Evolutionary conservation across 805 yeast species (phyloP).

Genomic region (Wickerhamiella kazuoi): DNA sequence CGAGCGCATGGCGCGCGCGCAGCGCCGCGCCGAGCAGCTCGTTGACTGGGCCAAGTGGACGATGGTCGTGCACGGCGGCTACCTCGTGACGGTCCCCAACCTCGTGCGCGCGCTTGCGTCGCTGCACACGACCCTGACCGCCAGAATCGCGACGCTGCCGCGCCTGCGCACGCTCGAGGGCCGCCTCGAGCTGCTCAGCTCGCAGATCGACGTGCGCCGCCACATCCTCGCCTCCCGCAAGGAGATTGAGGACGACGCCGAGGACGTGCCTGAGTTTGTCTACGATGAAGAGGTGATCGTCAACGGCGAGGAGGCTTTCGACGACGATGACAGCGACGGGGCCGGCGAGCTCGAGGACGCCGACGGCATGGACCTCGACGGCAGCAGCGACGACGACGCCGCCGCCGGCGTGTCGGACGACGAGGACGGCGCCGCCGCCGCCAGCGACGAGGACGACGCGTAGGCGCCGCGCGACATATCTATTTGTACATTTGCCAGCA

Average conservation of each 20-base stretch:
- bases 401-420: conserved; percentile 21
- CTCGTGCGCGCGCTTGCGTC: conserved; percentile 38
- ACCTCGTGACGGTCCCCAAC: conserved; percentile 34
- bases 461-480: background rate
- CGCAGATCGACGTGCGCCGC: conserved; percentile 56
- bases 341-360: conserved; percentile 21
- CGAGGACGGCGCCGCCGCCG: conserved; percentile 18
- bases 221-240: conserved; percentile 26
- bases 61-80: conserved; percentile 50
- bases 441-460: conserved; percentile 10
- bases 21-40: conserved; percentile 33
- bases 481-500: background rate
- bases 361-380: conserved; percentile 22
- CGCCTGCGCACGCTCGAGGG: conserved; percentile 70
- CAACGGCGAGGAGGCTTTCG: conserved; percentile 31
- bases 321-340: conserved; percentile 21
- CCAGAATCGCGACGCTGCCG: conserved; percentile 43
- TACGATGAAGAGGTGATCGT: conserved; percentile 26
- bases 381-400: conserved; percentile 23
- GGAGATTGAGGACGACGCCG: conserved; percentile 21
- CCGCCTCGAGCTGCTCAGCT: conserved; percentile 52
- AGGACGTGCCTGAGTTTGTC: conserved; percentile 21
- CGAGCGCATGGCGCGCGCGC: conserved; percentile 33
- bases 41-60: conserved; percentile 70
- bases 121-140: conserved; percentile 38